Evolutionary conservation across 2,329 filamentous ascomycete genomes (phyloP).

Genomic region (Helotiales sp.): DNA sequence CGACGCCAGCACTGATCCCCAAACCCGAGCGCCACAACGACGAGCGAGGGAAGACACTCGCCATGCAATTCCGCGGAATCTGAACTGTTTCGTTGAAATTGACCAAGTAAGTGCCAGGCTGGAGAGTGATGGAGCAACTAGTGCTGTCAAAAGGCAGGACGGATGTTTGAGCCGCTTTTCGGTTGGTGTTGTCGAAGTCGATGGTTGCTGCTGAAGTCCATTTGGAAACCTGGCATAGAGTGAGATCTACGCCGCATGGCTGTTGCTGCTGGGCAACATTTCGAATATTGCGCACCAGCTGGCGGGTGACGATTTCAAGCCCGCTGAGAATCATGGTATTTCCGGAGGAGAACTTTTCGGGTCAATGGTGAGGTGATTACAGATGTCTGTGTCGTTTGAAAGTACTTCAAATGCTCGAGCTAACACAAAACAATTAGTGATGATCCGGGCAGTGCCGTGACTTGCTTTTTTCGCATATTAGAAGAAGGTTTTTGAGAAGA

Average conservation of each 20-base stretch:
- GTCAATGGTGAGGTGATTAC: too few species aligned
- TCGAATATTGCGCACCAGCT: conserved; percentile 7
- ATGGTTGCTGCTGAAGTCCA: conserved; percentile 4
- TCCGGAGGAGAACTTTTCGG: too few species aligned
- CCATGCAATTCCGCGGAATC: conserved; percentile 12
- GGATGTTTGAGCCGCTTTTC: background rate
- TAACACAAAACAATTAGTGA: too few species aligned
- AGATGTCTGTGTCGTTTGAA: too few species aligned
- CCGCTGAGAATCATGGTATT: conserved; percentile 17
- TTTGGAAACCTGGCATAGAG: background rate
- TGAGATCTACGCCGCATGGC: conserved; percentile 20
- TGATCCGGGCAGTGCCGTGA: too few species aligned
- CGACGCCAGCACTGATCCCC: conserved; percentile 14
- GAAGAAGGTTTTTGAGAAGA: too few species aligned
- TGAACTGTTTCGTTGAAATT: conserved; percentile 17
- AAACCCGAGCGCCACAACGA: conserved; percentile 14
- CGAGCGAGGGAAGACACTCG: conserved; percentile 4
- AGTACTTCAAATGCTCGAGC: too few species aligned
- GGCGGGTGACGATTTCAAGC: background rate
- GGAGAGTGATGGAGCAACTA: background rate
- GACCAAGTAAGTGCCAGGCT: conserved; percentile 15
- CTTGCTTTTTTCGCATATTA: too few species aligned
- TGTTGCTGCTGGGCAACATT: background rate
- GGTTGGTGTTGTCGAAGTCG: conserved; percentile 15
- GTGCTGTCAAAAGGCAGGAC: conserved; percentile 1